Percentiles rank a stretch among this genome's conserved stretches.
These are phyloP conservation scores for Tillandsia leiboldiana DNA, from an alignment of 176 grass and related monocot genomes.

Conservation along the genomic window DNA sequence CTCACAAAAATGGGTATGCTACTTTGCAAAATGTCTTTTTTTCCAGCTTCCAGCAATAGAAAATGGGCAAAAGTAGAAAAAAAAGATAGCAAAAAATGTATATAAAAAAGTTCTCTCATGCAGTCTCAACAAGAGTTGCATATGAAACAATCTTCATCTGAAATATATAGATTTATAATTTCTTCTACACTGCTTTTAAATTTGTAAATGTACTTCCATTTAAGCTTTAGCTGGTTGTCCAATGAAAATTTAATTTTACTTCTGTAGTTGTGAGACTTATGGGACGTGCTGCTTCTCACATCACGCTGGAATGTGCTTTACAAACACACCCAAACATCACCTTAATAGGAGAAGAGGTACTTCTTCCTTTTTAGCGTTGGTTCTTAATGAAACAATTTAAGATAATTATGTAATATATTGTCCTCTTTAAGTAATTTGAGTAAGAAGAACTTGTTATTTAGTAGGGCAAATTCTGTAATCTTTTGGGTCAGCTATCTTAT, in stretches of 20 bases:
- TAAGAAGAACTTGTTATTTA: background rate
- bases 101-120: no score
- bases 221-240: background rate
- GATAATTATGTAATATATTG: background rate
- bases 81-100: no score
- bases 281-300: conserved; percentile 99
- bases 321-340: conserved; percentile 97
- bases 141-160: no score
- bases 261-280: conserved; percentile 96
- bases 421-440: background rate
- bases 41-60: no score
- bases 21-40: no score
- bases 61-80: no score
- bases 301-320: conserved; percentile 90
- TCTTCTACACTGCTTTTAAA: background rate
- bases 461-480: background rate
- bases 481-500: no score
- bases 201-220: background rate
- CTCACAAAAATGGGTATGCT: no score
- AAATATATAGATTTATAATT: no score
- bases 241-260: conserved; percentile 1
- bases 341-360: conserved; percentile 91
- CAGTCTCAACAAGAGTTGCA: no score
- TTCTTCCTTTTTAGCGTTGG: background rate
- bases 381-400: background rate